Evolutionary conservation across 768 basidiomycete species (phyloP).

Genomic region (Lenzites betulinus): DNA sequence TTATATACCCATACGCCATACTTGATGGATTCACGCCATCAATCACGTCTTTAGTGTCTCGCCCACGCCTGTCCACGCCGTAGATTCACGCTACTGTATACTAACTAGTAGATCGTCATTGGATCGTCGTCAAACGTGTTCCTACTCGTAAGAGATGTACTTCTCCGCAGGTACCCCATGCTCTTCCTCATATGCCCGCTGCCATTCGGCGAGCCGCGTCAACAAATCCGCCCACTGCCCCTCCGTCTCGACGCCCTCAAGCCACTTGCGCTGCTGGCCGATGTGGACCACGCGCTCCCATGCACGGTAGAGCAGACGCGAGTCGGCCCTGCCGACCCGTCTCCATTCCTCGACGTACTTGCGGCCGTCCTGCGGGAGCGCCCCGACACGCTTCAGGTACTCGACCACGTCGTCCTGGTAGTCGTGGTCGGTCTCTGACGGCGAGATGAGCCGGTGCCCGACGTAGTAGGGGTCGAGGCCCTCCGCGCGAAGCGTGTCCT

Average conservation of each 20-base stretch:
- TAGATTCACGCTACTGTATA: not conserved
- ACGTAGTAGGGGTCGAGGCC: constrained; percentile 52
- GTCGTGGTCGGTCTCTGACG: constrained; percentile 28
- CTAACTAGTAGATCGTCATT: not conserved
- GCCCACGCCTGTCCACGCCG: not conserved
- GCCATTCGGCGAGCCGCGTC: constrained; percentile 49
- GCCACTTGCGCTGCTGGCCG: constrained; percentile 44
- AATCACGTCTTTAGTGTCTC: constrained; percentile 8
- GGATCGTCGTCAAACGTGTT: not conserved
- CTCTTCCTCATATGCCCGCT: constrained; percentile 52
- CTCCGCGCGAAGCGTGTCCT: constrained; percentile 40
- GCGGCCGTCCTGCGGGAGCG: constrained; percentile 43
- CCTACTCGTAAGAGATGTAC: constrained; percentile 6
- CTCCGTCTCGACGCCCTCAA: constrained; percentile 52
- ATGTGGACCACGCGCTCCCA: constrained; percentile 50
- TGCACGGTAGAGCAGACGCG: constrained; percentile 38
- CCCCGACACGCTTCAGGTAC: constrained; percentile 31
- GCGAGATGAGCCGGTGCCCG: constrained; percentile 48
- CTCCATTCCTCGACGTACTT: constrained; percentile 56
- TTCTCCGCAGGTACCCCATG: constrained; percentile 21
- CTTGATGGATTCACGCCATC: constrained; percentile 10
- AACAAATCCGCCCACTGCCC: constrained; percentile 53
- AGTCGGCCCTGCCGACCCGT: constrained; percentile 36
- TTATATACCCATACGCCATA: constrained; percentile 16
- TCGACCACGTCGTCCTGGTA: constrained; percentile 38